Percentiles rank a stretch among this genome's conserved stretches.
Evolutionary conservation across 176 grass and related monocot genomes (phyloP).

Genomic region (Paspalum notatum): DNA sequence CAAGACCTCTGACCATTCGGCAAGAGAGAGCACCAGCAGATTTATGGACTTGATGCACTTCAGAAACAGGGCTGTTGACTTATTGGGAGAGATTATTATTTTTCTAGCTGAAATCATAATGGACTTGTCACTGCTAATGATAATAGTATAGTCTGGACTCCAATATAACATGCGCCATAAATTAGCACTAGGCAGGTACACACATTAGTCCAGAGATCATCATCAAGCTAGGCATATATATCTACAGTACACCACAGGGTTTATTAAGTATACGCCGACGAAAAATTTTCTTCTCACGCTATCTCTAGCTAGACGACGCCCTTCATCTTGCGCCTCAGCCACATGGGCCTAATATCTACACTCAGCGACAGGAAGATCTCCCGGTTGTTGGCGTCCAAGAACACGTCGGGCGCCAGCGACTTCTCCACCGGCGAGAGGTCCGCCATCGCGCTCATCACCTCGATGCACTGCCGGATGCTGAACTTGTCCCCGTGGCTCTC

Average conservation of each 20-base stretch:
- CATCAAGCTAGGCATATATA: slow-evolving; percentile 47
- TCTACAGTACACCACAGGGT: slow-evolving; percentile 43
- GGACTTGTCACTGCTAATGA: not conserved
- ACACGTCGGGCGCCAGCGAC: slow-evolving; percentile 57
- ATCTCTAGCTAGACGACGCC: slow-evolving; percentile 60
- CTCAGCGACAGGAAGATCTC: slow-evolving; percentile 66
- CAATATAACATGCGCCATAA: slow-evolving; percentile 38
- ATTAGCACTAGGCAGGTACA: slow-evolving; percentile 43
- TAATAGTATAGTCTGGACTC: not conserved
- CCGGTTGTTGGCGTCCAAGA: slow-evolving; percentile 56
- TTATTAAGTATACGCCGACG: slow-evolving; percentile 38
- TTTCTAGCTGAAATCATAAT: slow-evolving; percentile 15
- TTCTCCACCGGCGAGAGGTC: slow-evolving; percentile 61
- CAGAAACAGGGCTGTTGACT: not conserved
- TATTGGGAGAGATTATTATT: not conserved
- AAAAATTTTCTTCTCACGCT: slow-evolving; percentile 42
- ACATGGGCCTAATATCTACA: slow-evolving; percentile 64
- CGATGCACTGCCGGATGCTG: slow-evolving; percentile 57
- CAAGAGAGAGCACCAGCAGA: not conserved
- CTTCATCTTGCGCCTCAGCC: slow-evolving; percentile 71
- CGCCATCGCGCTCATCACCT: slow-evolving; percentile 60
- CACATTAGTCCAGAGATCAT: slow-evolving; percentile 33
- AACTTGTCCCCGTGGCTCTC: slow-evolving; percentile 38
- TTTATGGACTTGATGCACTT: not conserved
- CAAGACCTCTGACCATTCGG: not conserved